Percentiles rank a stretch among this genome's conserved stretches.
These are phyloP conservation scores for Azolla pinnata DNA, from an alignment of 75 land plant species.

Conservation along the genomic window DNA sequence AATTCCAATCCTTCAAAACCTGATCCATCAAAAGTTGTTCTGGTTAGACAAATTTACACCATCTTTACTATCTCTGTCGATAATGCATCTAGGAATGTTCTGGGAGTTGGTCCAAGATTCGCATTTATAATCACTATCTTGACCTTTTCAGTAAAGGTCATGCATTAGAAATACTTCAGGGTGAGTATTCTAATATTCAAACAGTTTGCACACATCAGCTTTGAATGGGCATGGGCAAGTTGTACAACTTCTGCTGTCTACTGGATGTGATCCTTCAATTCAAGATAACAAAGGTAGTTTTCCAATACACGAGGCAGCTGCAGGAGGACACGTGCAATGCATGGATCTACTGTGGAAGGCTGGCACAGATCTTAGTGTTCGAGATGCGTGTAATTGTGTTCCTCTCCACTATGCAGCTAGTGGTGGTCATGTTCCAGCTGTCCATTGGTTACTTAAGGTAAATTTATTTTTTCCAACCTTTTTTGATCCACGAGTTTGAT, in stretches of 20 bases:
- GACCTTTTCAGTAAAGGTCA: neutral
- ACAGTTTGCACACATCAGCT: slow-evolving; percentile 40
- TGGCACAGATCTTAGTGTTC: slow-evolving; percentile 21
- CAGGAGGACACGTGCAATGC: slow-evolving; percentile 26
- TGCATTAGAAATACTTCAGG: slow-evolving; percentile 3
- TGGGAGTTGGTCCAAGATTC: neutral
- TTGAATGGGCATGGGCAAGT: slow-evolving; percentile 31
- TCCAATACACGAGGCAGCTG: slow-evolving; percentile 41
- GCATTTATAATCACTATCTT: neutral
- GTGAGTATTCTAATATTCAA: slow-evolving; percentile 8
- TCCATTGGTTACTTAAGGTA: slow-evolving; percentile 33
- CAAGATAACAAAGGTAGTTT: slow-evolving; percentile 28
- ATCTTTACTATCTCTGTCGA: too few species aligned
- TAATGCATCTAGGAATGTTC: too few species aligned
- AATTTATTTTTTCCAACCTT: too few species aligned
- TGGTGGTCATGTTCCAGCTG: slow-evolving; percentile 22
- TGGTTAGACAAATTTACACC: too few species aligned
- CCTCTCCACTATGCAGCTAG: slow-evolving; percentile 34
- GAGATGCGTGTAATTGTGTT: slow-evolving; percentile 32
- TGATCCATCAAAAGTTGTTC: too few species aligned
- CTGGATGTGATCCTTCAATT: slow-evolving; percentile 20
- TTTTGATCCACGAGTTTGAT: too few species aligned
- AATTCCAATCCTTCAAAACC: too few species aligned
- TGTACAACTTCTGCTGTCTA: slow-evolving; percentile 15
- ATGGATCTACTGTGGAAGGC: slow-evolving; percentile 17